Evolutionary conservation across 345 rosid species (phyloP), one percentile per base, ranked within the genome.

Genomic region (Salix brachista): DNA sequence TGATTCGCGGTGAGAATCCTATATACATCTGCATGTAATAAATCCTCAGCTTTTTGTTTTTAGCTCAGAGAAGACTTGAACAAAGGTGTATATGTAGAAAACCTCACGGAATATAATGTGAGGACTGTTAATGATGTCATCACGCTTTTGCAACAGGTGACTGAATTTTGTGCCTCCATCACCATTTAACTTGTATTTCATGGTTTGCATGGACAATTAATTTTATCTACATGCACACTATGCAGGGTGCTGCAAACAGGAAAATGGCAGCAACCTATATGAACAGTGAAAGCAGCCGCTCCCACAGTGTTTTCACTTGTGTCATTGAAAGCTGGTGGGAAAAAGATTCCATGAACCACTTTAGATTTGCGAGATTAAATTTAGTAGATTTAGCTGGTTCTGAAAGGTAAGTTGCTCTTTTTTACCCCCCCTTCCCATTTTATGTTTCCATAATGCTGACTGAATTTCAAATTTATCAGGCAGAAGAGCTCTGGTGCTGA

Each of bases 401-500:
- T 74, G 99, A 95, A 79, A 94, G 98, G 98, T 94, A 90, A 75
- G 28, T 41, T 52, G 28, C 56, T 64, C 74, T 58, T 70, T 54
- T 74, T 44, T 60, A 62, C 39, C 12, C 12, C 12, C 52, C 56
- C 32, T 65, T 71, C 77, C 66, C 76, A 37, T 58, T 77, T 73
- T 48, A 56, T 67, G 56, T 75, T 79, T 74, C 39, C 74, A 61
- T 9, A 69, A 48, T 65, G 65, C 39, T 34, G 17, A 56, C 77
- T 80, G 70, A 83, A 65, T 74, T 67, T 75, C 75, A 69, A 69
- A 78, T 36, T 74, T 25, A 37, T 81, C 39, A 92, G 99, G 89
- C 99, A 95, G 87, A 95, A 95, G 86, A 91, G 93, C 87, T 90
- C 99, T 23, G 97, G 97, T 42, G 99, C 99, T 10, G 99, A 92